phyloP scores from a whole-genome alignment of 257 asterid species.

The Catharanthus roseus region DNA sequence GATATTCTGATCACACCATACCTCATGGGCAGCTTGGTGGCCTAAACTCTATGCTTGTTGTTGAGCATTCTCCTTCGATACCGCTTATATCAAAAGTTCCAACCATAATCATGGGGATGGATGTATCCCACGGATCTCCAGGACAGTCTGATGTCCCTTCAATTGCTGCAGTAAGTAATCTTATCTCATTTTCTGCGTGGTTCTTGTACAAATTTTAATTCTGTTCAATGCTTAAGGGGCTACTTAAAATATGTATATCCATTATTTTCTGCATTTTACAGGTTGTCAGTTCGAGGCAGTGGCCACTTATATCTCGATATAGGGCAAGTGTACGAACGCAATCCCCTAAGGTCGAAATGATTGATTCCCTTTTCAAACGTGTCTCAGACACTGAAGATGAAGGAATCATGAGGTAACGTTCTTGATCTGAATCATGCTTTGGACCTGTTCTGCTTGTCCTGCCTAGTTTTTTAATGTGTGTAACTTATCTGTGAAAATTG shows the following conservation, averaged over 20 bases:
- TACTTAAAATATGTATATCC: not conserved
- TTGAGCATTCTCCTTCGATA: slow-evolving; percentile 51
- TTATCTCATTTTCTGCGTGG: not conserved
- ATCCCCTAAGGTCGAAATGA: slow-evolving; percentile 85
- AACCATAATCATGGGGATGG: slow-evolving; percentile 89
- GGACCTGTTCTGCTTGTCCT: not conserved
- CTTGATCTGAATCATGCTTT: not conserved
- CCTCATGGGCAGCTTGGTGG: slow-evolving; percentile 72
- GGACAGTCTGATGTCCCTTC: slow-evolving; percentile 94
- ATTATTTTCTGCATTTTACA: slow-evolving; percentile 16
- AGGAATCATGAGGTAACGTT: slow-evolving; percentile 67
- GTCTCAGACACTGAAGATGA: slow-evolving; percentile 75
- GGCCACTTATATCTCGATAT: slow-evolving; percentile 87
- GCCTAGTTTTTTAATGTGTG: not conserved
- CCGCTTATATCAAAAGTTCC: slow-evolving; percentile 72
- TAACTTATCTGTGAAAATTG: too few relatives aligned
- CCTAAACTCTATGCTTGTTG: slow-evolving; percentile 59
- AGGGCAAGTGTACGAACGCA: slow-evolving; percentile 91
- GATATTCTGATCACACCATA: not conserved
- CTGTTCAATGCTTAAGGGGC: not conserved
- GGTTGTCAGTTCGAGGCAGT: slow-evolving; percentile 95
- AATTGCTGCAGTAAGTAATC: slow-evolving; percentile 73
- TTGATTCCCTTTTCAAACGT: slow-evolving; percentile 62
- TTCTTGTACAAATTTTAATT: not conserved
- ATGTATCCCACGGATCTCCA: slow-evolving; percentile 94